Conservation (phyloP, 352 stramenopile species). For the Pythium aristosporum region DNA sequence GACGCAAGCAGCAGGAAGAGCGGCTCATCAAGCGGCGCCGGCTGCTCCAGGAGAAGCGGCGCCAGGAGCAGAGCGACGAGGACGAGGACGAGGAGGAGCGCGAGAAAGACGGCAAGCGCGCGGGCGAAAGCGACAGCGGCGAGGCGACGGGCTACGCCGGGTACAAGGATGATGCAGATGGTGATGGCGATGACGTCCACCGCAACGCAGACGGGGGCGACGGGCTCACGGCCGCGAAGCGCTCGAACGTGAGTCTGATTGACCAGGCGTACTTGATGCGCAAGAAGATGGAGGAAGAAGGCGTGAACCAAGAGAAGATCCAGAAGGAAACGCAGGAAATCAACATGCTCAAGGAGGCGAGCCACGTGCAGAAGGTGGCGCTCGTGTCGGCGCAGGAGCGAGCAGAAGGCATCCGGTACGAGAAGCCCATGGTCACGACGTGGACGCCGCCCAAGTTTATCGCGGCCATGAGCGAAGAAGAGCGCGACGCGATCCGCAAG, state of each 20-base stretch:
- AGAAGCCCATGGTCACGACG: conserved; percentile 86
- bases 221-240: conserved; percentile 25
- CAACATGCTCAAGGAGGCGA: conserved; percentile 94
- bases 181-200: conserved; percentile 3
- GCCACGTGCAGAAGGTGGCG: conserved; percentile 95
- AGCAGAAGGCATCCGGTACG: conserved; percentile 91
- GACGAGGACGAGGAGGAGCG: conserved; percentile 12
- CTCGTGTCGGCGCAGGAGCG: conserved; percentile 93
- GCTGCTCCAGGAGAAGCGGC: conserved; percentile 52
- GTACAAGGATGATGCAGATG: not conserved
- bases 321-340: conserved; percentile 88
- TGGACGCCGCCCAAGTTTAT: conserved; percentile 92
- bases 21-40: conserved; percentile 49
- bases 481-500: conserved; percentile 91
- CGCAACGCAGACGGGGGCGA: conserved; percentile 9
- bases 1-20: conserved; percentile 67
- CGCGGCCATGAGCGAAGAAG: conserved; percentile 77
- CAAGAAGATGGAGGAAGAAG: conserved; percentile 68
- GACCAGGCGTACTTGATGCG: conserved; percentile 86
- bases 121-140: not conserved
- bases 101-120: conserved; percentile 9
- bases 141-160: conserved; percentile 1
- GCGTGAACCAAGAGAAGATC: conserved; percentile 77
- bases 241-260: conserved; percentile 72
- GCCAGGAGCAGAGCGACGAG: conserved; percentile 34